Conservation (phyloP, 108 stramenopile genomes). For the Skeletonema marinoi region DNA sequence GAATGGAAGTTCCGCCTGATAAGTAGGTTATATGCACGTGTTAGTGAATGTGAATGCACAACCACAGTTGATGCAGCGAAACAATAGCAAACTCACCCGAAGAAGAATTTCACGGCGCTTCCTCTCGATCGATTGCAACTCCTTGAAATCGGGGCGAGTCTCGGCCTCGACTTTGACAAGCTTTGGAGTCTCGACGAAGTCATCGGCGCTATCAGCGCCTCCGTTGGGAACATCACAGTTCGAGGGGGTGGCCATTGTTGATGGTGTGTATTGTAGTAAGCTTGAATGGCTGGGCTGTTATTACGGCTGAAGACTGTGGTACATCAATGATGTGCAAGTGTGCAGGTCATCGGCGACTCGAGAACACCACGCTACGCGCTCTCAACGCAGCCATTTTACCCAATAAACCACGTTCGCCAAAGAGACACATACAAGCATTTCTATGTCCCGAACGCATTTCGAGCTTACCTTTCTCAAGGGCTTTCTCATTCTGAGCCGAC, state of each 20-base stretch:
- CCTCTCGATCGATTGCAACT: slow-evolving; percentile 18
- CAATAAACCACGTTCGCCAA: too few relatives aligned
- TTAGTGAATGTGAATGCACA: not conserved
- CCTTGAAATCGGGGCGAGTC: slow-evolving; percentile 5
- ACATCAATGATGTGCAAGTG: too few relatives aligned
- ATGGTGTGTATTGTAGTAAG: too few relatives aligned
- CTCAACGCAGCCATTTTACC: too few relatives aligned
- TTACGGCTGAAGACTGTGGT: too few relatives aligned
- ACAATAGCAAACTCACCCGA: slow-evolving; percentile 9
- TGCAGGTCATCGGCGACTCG: too few relatives aligned
- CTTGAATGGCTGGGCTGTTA: too few relatives aligned
- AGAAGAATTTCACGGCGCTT: slow-evolving; percentile 20
- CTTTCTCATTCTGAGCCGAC: not conserved
- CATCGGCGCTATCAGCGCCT: not conserved
- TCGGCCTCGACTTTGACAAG: not conserved
- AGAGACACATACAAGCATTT: not conserved
- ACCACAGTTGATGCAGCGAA: not conserved
- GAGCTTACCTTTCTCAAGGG: too few relatives aligned
- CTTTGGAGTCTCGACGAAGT: not conserved
- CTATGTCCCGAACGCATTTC: not conserved
- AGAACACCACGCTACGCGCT: too few relatives aligned
- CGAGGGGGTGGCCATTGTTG: not conserved
- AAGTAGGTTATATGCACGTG: too few relatives aligned
- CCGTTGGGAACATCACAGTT: not conserved
- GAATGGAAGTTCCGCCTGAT: slow-evolving; percentile 25